Conservation (phyloP, 23 red algal species). For the Cyanidioschyzon merolae region DNA sequence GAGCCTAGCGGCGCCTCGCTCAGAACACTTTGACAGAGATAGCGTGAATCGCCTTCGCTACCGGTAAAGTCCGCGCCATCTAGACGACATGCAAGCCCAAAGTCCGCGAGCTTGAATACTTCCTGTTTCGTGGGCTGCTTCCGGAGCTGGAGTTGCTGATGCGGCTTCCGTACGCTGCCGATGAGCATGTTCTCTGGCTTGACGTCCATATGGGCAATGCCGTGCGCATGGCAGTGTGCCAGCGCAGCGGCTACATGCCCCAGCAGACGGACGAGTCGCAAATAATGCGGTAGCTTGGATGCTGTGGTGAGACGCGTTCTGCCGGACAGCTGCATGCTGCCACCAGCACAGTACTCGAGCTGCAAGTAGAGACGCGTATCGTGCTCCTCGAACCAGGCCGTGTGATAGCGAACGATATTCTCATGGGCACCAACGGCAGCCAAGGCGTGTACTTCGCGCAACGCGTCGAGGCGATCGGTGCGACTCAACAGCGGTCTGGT, state of each 20-base stretch:
- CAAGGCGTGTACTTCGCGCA: slow-evolving; percentile 79
- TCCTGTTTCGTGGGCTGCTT: background rate
- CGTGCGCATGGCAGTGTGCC: slow-evolving; percentile 47
- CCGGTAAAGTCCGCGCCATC: slow-evolving; percentile 30
- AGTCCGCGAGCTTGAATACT: slow-evolving; percentile 23
- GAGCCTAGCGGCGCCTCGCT: background rate
- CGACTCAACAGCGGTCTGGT: slow-evolving; percentile 30
- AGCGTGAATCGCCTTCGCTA: slow-evolving; percentile 74
- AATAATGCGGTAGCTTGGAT: background rate
- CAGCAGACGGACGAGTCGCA: slow-evolving; percentile 28
- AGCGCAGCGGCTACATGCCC: slow-evolving; percentile 49
- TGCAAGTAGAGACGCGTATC: slow-evolving; percentile 59
- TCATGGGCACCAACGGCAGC: slow-evolving; percentile 49
- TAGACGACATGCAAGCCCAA: slow-evolving; percentile 22
- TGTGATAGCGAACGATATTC: slow-evolving; percentile 71
- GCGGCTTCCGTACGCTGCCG: slow-evolving; percentile 29
- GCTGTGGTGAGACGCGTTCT: background rate
- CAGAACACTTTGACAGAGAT: slow-evolving; percentile 42
- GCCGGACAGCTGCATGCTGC: slow-evolving; percentile 27
- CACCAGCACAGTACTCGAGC: slow-evolving; percentile 49
- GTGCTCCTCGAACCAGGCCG: slow-evolving; percentile 71
- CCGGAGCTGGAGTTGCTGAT: slow-evolving; percentile 21
- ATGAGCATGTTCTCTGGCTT: slow-evolving; percentile 81
- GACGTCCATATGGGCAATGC: slow-evolving; percentile 76
- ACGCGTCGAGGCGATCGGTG: slow-evolving; percentile 31